phyloP scores from a whole-genome alignment of 2,329 filamentous ascomycete genomes.

The Colletotrichum sojae region DNA sequence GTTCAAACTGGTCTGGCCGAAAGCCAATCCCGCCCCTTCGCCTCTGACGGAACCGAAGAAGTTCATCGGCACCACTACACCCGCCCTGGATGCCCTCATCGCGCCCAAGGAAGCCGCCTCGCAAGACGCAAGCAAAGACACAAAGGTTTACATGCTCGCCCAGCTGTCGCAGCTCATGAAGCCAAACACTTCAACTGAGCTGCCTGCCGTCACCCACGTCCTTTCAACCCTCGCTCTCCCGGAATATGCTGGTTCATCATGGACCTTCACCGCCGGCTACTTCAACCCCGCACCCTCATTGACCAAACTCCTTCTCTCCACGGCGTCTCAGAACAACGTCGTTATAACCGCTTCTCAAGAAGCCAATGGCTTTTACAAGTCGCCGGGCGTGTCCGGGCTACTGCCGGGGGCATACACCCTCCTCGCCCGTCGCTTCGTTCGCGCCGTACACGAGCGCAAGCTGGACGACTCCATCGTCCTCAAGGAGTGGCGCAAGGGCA shows the following conservation, averaged over 20 bases:
- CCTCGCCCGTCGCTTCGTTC: constrained; percentile 85
- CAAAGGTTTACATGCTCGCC: constrained; percentile 86
- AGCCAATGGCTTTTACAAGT: constrained; percentile 96
- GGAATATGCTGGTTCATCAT: constrained; percentile 78
- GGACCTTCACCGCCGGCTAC: constrained; percentile 98
- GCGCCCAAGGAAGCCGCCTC: constrained; percentile 57
- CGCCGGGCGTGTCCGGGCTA: constrained; percentile 89
- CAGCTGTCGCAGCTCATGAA: constrained; percentile 89
- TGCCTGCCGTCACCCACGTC: constrained; percentile 83
- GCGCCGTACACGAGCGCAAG: constrained; percentile 63
- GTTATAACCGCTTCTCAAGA: constrained; percentile 93
- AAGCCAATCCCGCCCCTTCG: constrained; percentile 79
- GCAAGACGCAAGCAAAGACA: constrained; percentile 61
- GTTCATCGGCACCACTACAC: constrained; percentile 80
- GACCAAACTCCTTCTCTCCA: constrained; percentile 82
- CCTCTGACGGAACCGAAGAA: constrained; percentile 78
- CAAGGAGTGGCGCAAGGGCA: constrained; percentile 90
- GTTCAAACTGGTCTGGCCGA: constrained; percentile 80
- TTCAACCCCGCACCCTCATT: constrained; percentile 95
- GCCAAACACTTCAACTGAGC: constrained; percentile 88
- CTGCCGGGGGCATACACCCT: constrained; percentile 93
- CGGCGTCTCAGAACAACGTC: constrained; percentile 78
- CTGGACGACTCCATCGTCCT: constrained; percentile 74
- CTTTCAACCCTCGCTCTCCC: constrained; percentile 77
- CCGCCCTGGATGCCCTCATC: constrained; percentile 77